Conservation (phyloP, 2,329 filamentous ascomycete species). For the Colletotrichum lentis region DNA sequence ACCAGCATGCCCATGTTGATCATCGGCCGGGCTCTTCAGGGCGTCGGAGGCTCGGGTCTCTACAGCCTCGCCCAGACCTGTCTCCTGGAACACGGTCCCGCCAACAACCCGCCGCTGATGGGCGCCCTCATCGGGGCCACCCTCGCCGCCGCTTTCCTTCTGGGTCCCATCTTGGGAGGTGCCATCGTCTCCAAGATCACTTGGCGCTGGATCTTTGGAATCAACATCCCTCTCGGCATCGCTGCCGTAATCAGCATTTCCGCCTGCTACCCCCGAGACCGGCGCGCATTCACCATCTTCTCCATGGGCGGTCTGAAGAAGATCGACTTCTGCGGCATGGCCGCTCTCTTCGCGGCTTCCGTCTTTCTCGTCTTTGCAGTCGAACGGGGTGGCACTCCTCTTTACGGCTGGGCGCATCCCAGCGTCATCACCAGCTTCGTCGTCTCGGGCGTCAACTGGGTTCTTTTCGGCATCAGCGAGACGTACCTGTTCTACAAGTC, state of each 20-base stretch:
- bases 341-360: conserved; percentile 60
- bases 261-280: conserved; percentile 55
- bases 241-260: conserved; percentile 57
- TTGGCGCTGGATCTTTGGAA: conserved; percentile 69
- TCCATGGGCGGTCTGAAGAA: conserved; percentile 55
- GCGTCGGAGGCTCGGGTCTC: conserved; percentile 67
- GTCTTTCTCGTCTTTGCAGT: conserved; percentile 64
- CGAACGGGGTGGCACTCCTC: conserved; percentile 64
- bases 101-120: conserved; percentile 60
- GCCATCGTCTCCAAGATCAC: conserved; percentile 60
- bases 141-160: conserved; percentile 64
- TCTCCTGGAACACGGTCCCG: conserved; percentile 64
- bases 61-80: conserved; percentile 68
- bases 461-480: conserved; percentile 62
- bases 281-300: conserved; percentile 46
- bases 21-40: conserved; percentile 65
- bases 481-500: conserved; percentile 43
- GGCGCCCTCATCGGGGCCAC: conserved; percentile 65
- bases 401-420: conserved; percentile 60
- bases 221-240: conserved; percentile 65
- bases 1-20: conserved; percentile 63
- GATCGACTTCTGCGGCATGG: conserved; percentile 62
- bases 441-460: conserved; percentile 58
- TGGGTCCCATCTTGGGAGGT: conserved; percentile 67
- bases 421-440: conserved; percentile 60